Evolutionary conservation across 116 monocot genomes (phyloP).

Genomic region (Phalaenopsis hybrid): DNA sequence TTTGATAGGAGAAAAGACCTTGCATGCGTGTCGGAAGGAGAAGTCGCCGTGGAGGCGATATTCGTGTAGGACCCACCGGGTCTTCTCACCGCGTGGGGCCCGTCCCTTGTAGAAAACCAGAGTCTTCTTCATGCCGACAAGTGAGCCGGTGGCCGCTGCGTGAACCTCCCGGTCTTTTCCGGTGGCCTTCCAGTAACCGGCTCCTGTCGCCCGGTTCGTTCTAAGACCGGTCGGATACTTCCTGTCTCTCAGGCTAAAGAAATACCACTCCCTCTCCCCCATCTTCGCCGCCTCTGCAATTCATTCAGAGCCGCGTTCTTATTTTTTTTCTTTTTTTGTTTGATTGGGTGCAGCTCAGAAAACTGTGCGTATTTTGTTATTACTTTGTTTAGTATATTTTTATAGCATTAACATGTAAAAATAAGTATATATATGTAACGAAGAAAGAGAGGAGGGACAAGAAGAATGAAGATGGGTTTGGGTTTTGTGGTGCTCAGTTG

Average conservation of each 20-base stretch:
- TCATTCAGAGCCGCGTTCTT: too few relatives aligned
- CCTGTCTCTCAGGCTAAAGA: slow-evolving; percentile 71
- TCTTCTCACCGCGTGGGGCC: slow-evolving; percentile 90
- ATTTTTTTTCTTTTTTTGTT: too few relatives aligned
- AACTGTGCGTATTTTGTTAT: too few relatives aligned
- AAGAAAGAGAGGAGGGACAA: slow-evolving; percentile 1
- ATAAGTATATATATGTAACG: not conserved
- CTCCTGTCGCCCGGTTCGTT: slow-evolving; percentile 70
- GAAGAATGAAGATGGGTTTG: not conserved
- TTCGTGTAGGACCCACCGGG: slow-evolving; percentile 89
- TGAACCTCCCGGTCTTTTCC: slow-evolving; percentile 83
- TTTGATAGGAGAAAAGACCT: slow-evolving; percentile 24
- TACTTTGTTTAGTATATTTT: too few relatives aligned
- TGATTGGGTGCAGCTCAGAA: too few relatives aligned
- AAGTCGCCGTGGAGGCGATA: slow-evolving; percentile 77
- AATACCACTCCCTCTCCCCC: slow-evolving; percentile 91
- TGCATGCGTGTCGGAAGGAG: slow-evolving; percentile 51
- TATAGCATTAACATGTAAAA: too few relatives aligned
- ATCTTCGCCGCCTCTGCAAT: slow-evolving; percentile 60
- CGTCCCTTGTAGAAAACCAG: slow-evolving; percentile 87
- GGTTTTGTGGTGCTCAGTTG: not conserved
- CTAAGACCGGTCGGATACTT: slow-evolving; percentile 84
- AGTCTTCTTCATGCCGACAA: slow-evolving; percentile 93
- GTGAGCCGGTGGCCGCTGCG: slow-evolving; percentile 23
- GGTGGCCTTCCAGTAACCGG: slow-evolving; percentile 93